Percentiles rank a stretch among this genome's conserved stretches.
Conservation (phyloP, 345 rosid species). For the Pistacia integerrima region DNA sequence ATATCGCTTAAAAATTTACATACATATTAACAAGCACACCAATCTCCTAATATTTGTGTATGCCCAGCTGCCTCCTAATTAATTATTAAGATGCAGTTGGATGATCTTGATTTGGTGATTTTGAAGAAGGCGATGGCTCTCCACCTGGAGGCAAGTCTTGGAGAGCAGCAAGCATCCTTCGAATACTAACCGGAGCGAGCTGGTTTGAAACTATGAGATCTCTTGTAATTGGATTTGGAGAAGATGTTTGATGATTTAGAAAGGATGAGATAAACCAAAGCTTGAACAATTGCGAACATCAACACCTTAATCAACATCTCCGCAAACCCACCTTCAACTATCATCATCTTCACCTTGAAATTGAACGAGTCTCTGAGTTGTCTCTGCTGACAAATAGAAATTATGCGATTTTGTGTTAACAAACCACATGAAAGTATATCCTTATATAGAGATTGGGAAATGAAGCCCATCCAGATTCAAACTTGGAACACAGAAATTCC, state of each 20-base stretch:
- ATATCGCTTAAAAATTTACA: too few species aligned
- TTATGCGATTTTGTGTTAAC: not conserved
- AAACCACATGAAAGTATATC: not conserved
- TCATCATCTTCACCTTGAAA: conserved; percentile 3
- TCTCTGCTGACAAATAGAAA: not conserved
- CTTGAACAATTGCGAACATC: conserved; percentile 53
- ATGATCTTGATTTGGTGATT: not conserved
- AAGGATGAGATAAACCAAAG: conserved; percentile 61
- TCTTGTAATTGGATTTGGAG: conserved; percentile 36
- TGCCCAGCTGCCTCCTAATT: too few species aligned
- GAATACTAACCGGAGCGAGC: conserved; percentile 55
- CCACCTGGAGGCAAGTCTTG: conserved; percentile 45
- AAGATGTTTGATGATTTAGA: conserved; percentile 60
- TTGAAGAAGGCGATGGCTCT: conserved; percentile 41
- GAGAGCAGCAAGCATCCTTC: conserved; percentile 40
- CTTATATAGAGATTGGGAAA: not conserved
- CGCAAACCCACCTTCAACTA: conserved; percentile 38
- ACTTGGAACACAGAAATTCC: conserved; percentile 6
- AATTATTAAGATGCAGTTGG: too few species aligned
- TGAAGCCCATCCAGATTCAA: not conserved
- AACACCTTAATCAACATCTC: conserved; percentile 49
- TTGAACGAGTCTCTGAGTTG: too few species aligned
- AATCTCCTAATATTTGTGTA: too few species aligned
- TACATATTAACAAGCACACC: too few species aligned
- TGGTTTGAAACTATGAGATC: conserved; percentile 45